Base-by-base conservation (phyloP, 345 rosid species). In the Gynandropsis gynandra region DNA sequence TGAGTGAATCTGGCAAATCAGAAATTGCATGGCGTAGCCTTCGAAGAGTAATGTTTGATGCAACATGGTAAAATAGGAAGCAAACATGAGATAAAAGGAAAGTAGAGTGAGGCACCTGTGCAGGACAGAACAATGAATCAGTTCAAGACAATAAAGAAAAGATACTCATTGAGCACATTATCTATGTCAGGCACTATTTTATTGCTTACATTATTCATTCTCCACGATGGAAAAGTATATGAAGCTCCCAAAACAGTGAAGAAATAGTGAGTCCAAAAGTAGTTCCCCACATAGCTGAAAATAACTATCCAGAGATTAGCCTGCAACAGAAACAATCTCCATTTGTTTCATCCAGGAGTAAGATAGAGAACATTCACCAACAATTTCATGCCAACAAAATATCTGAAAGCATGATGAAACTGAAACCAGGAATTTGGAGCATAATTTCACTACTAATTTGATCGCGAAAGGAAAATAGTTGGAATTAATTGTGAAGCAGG, bases 251-350 rank as follows among this genome's bases (percentile, higher is more conserved):
- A 57, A 67, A 92, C 94, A 20, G 88, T 69, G 72, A 92, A 92
- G 87, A 92, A 92, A 65, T 87, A 92, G 59, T 92, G 99, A 9
- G 99, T 88, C 99, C 95, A 92, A 59, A 92, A 92, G 80, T 92
- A 92, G 63, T 92, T 92, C 35, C 97, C 97, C 16, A 92, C 95
- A 50, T 92, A 88, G 71, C 99, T 88, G 64, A 87, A 92, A 37
- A 83, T 70, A 58, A 77, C 65, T 54, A 85, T 83, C 97, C 99
- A 92, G 10, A 92, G 62, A 75, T 79, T 87, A 34, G 97, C 97
- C 95, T 92, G 88, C 59, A 55, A 59, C 14, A 66, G 35, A 46
- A 45, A 54, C 5, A 58, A 56, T 11, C 38, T 51, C 43, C 13
- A 27, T 21, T 31, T 56, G 21, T 12, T 31, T 61, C 37, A 55